Evolutionary conservation across 2,329 filamentous ascomycete genomes (phyloP), one percentile per base, ranked within the genome.

Genomic region (Chaetoscypha palmicola): DNA sequence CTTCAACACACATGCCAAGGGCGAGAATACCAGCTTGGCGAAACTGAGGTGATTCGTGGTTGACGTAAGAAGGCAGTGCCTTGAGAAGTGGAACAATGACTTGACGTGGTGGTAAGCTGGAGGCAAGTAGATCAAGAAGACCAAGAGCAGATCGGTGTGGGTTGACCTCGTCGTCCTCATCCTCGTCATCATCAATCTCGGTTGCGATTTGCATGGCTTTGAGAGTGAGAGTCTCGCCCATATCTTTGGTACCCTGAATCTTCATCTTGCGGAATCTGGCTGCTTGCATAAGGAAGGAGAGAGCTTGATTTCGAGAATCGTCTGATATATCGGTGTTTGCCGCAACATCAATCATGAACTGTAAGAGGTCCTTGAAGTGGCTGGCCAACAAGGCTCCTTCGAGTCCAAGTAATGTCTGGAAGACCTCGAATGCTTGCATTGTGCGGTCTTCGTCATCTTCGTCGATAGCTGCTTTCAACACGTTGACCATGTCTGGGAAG

Each of bases 221-320:
- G 62, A 84, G 73, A 56, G 91, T 96, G 54, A 98, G 76, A 63
- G 88, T 79, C 58, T 91, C 81, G 47, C 88, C 90, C 63, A 97
- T 79, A 45, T 78, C 76, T 64, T 82, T 83, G 68, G 96, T 82
- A 49, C 77, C 86, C 70, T 97, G 92, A 43, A 97, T 82, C 76
- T 96, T 96, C 70, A 96, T 83, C 66, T 92, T 94, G 61, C 91
- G 82, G 71, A 91, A 96, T 52, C 86, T 82, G 21, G 95, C 86
- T 53, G 80, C 84, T 70, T 96, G 89, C 70, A 94, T 90, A 47
- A 98, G 76, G 78, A 96, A 96, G 50, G 86, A 86, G 49, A 98
- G 76, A 28, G 91, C 89, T 68, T 97, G 92, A 4, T 85, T 83
- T 55, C 92, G 80, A 41, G 86, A 84, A 48, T 96, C 91, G 31